phyloP scores from a whole-genome alignment of 495 filamentous ascomycete genomes.

The Penicillium argentinense region DNA sequence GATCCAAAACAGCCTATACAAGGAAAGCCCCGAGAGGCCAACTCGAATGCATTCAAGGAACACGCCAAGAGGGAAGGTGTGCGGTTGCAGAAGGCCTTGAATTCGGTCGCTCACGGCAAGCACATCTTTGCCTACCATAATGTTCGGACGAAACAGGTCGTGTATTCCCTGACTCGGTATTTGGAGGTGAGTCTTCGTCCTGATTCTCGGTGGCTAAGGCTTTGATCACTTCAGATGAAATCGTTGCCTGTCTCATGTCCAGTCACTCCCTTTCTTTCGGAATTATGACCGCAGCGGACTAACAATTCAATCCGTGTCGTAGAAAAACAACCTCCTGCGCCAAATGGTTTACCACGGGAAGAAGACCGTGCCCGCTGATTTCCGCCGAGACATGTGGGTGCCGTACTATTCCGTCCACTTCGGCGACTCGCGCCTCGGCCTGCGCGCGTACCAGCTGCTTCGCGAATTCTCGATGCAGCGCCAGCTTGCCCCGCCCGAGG shows the following conservation, averaged over 20 bases:
- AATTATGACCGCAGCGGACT: not conserved
- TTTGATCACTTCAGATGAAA: too few species aligned
- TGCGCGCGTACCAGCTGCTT: conserved; percentile 73
- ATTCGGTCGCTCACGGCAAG: conserved; percentile 55
- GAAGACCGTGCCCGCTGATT: conserved; percentile 71
- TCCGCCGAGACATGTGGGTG: conserved; percentile 92
- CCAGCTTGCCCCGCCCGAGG: conserved; percentile 42
- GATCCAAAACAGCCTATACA: conserved; percentile 40
- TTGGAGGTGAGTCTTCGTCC: conserved; percentile 58
- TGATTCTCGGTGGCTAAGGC: not conserved
- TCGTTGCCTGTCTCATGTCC: not conserved
- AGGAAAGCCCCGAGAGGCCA: conserved; percentile 34
- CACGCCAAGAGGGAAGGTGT: conserved; percentile 37
- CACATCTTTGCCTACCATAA: conserved; percentile 84
- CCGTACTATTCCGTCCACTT: conserved; percentile 77
- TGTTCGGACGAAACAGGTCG: conserved; percentile 73
- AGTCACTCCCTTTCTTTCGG: not conserved
- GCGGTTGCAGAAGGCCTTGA: conserved; percentile 48
- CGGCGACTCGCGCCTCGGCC: conserved; percentile 61
- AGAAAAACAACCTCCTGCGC: conserved; percentile 66
- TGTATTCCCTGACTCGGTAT: conserved; percentile 72
- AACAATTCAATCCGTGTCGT: not conserved
- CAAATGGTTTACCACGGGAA: conserved; percentile 90
- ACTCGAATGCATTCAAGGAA: conserved; percentile 45
- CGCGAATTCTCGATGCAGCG: conserved; percentile 68